phyloP scores from a whole-genome alignment of 805 yeast genomes.

The Clavispora asparagi region DNA sequence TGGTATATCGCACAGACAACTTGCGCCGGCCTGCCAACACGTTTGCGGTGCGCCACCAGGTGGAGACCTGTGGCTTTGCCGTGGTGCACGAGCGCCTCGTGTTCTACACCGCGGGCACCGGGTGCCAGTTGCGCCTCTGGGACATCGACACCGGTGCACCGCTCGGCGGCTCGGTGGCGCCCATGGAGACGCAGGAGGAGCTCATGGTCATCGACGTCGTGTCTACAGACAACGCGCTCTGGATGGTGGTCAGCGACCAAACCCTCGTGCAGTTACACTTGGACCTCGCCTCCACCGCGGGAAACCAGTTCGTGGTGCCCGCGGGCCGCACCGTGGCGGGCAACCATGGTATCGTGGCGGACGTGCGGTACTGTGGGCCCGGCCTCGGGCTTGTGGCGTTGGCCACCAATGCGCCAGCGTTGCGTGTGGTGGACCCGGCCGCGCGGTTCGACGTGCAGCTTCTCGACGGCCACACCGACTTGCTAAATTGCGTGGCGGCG shows the following conservation, averaged over 20 bases:
- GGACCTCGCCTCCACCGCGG: conserved; percentile 23
- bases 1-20: conserved; percentile 50
- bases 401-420: conserved; percentile 90
- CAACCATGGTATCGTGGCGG: conserved; percentile 94
- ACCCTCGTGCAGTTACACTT: conserved; percentile 50
- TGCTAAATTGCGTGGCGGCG: conserved; percentile 74
- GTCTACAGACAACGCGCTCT: conserved; percentile 30
- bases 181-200: conserved; percentile 64
- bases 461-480: conserved; percentile 79
- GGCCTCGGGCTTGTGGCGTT: conserved; percentile 56
- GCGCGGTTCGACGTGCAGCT: conserved; percentile 57
- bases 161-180: conserved; percentile 41
- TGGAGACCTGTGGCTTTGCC: conserved; percentile 66
- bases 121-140: conserved; percentile 65
- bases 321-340: conserved; percentile 67
- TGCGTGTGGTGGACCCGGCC: conserved; percentile 67
- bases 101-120: conserved; percentile 76
- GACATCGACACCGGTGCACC: conserved; percentile 45
- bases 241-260: conserved; percentile 76
- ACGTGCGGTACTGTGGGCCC: conserved; percentile 74
- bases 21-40: conserved; percentile 55
- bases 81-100: conserved; percentile 22
- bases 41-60: conserved; percentile 66
- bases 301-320: conserved; percentile 26
- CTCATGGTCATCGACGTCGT: conserved; percentile 60